Evolutionary conservation across 202 grass and related monocot genomes (phyloP), one percentile per base, ranked within the genome.

Genomic region (Dendrocalamus latiflorus): DNA sequence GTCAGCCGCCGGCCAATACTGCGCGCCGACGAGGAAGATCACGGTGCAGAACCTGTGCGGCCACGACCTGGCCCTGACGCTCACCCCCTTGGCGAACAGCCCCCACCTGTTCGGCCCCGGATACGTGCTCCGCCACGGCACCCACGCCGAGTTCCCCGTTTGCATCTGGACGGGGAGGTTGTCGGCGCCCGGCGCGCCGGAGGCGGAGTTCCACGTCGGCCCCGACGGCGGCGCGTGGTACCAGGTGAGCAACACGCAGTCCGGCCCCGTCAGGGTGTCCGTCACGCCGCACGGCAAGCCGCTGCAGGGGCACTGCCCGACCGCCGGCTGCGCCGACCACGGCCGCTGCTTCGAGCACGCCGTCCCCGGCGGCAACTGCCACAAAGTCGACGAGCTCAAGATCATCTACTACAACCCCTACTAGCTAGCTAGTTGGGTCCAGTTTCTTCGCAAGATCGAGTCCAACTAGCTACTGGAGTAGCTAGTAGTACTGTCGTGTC

Each of bases 171-270:
- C 83, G 18, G 88, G 88, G 1, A 41, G 72, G 0, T 9, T 90
- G 8, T 6, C 43, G 21, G 49, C 49, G 39, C 12, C 9, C 4
- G 59, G n/a, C 22, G 72, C 87, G 5, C 20, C 57, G n/a, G 2
- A 5, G 17, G 66, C 45, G 15, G 88, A 82, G 83, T 82, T 86
- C 79, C 88, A 90, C 88, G 1, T 90, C 9, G 88, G 49, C 30
- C 6, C 30, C 24, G 72, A 90, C 10, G 83, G 88, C 48, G 88
- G 88, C 0, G 80, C 58, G 18, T 90, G 80, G 59, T 67, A 67
- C 64, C 64, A 41, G 64, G 36, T 30, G 34, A 20, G 17, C 64
- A 37, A 56, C 53, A 0, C 2, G 34, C 34, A 20, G 64, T 30
- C 17, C 8, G 36, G 64, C 33, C 13, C 34, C 36, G 17, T 67